Percentiles rank a stretch among this genome's conserved stretches.
phyloP scores from a whole-genome alignment of 257 asterid species.

The Solanum commersonii region DNA sequence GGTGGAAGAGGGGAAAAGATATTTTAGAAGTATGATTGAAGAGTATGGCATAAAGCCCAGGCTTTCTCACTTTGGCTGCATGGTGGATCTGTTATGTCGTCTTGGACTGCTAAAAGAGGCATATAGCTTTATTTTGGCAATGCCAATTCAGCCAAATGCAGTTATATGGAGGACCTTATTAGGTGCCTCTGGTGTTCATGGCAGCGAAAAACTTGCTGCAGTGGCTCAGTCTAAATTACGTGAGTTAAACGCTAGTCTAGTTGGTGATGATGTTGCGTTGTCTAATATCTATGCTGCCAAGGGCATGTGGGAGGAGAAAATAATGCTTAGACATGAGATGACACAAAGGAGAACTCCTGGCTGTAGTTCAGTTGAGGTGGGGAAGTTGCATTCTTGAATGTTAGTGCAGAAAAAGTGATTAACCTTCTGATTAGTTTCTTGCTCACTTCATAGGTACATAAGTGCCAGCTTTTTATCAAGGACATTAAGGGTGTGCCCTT shows the following conservation, averaged over 20 bases:
- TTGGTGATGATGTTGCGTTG: slow-evolving; percentile 15
- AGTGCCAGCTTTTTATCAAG: not conserved
- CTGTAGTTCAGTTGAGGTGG: slow-evolving; percentile 6
- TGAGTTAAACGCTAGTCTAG: not conserved
- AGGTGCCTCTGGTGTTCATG: slow-evolving; percentile 11
- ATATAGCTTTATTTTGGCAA: slow-evolving; percentile 10
- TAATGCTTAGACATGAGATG: slow-evolving; percentile 7
- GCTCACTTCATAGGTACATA: not conserved
- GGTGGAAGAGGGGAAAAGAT: slow-evolving; percentile 15
- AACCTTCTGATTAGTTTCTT: not conserved
- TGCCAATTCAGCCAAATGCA: slow-evolving; percentile 13
- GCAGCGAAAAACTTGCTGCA: slow-evolving; percentile 4
- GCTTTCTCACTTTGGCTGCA: slow-evolving; percentile 17
- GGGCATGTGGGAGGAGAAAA: slow-evolving; percentile 22
- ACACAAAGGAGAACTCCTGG: slow-evolving; percentile 15
- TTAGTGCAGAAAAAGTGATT: not conserved
- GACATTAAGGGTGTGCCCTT: not conserved
- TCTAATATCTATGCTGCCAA: slow-evolving; percentile 16
- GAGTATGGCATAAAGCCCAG: slow-evolving; percentile 15
- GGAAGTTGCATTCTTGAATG: not conserved
- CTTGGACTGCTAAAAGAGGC: slow-evolving; percentile 21
- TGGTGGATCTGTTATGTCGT: slow-evolving; percentile 20
- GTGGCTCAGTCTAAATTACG: not conserved
- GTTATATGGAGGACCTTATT: slow-evolving; percentile 21
- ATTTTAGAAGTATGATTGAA: slow-evolving; percentile 7